A percentile compares a stretch with the other conserved stretches of the same genome.
Conservation (phyloP, 352 stramenopile genomes). For the Phytophthora podocarpi region DNA sequence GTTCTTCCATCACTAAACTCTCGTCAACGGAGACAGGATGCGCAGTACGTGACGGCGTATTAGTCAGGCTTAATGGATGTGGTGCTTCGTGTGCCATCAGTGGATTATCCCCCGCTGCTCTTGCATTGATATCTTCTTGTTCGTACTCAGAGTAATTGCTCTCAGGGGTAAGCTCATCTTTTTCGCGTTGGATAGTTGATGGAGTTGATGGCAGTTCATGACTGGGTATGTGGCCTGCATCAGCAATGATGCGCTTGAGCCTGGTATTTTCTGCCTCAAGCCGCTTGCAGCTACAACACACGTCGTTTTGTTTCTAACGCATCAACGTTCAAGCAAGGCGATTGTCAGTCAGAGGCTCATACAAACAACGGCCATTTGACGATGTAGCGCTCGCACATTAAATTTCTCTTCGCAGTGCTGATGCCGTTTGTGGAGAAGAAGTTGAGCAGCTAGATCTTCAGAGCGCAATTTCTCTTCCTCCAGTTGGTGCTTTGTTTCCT, state of each 20-base stretch:
- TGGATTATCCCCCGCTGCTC: not conserved
- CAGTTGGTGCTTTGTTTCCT: slow-evolving; percentile 61
- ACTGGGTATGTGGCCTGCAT: not conserved
- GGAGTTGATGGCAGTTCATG: not conserved
- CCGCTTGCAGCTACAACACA: slow-evolving; percentile 29
- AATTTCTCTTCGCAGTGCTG: slow-evolving; percentile 1
- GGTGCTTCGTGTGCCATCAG: not conserved
- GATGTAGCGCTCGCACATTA: slow-evolving; percentile 7
- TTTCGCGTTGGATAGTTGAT: not conserved
- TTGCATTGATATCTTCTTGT: slow-evolving; percentile 2
- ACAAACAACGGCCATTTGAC: not conserved
- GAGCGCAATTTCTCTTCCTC: slow-evolving; percentile 41
- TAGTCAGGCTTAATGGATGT: not conserved
- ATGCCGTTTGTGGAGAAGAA: slow-evolving; percentile 36
- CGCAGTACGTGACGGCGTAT: not conserved
- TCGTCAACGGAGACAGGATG: not conserved
- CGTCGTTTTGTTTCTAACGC: slow-evolving; percentile 11
- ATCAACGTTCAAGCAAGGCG: not conserved
- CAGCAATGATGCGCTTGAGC: slow-evolving; percentile 12
- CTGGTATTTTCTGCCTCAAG: slow-evolving; percentile 12
- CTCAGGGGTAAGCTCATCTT: slow-evolving; percentile 20
- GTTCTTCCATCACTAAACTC: slow-evolving; percentile 9
- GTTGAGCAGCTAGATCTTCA: slow-evolving; percentile 40
- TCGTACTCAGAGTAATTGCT: slow-evolving; percentile 10
- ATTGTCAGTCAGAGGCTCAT: not conserved